phyloP scores from a whole-genome alignment of 2,329 filamentous ascomycete species.

The Neocucurbitaria cava region DNA sequence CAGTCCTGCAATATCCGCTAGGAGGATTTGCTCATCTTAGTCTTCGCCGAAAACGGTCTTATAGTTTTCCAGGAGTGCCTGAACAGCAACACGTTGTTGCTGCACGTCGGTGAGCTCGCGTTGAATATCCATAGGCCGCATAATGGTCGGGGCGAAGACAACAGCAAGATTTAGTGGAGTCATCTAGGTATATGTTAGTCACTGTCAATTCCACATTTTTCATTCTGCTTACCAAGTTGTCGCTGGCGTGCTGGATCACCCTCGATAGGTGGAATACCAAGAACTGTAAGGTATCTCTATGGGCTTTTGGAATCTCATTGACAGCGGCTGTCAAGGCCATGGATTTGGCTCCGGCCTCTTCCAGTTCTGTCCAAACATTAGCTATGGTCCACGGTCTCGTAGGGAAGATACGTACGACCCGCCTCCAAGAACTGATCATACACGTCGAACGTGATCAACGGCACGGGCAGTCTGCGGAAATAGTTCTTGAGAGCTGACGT shows the following conservation, averaged over 20 bases:
- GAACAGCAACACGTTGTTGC: slow-evolving; percentile 87
- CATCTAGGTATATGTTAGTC: slow-evolving; percentile 66
- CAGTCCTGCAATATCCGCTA: background rate
- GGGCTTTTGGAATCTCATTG: slow-evolving; percentile 78
- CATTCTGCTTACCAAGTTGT: slow-evolving; percentile 77
- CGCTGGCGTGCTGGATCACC: slow-evolving; percentile 80
- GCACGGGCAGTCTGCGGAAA: slow-evolving; percentile 89
- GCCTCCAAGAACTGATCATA: slow-evolving; percentile 90
- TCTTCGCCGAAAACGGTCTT: slow-evolving; percentile 72
- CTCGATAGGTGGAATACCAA: slow-evolving; percentile 91
- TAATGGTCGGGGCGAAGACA: slow-evolving; percentile 96
- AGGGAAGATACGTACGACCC: slow-evolving; percentile 62
- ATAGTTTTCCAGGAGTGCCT: slow-evolving; percentile 92
- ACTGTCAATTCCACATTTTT: background rate
- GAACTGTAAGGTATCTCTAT: slow-evolving; percentile 90
- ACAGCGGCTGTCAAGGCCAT: slow-evolving; percentile 76
- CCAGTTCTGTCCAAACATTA: slow-evolving; percentile 60
- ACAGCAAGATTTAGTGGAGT: slow-evolving; percentile 95
- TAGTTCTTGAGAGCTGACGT: slow-evolving; percentile 97
- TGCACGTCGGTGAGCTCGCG: slow-evolving; percentile 97
- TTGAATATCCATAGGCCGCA: slow-evolving; percentile 88
- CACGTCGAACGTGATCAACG: slow-evolving; percentile 88
- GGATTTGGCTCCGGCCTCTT: slow-evolving; percentile 57
- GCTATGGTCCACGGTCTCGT: background rate
- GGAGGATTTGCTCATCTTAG: slow-evolving; percentile 14